A percentile compares a stretch with the other conserved stretches of the same genome.
phyloP scores from a whole-genome alignment of 2,329 filamentous ascomycete species.

The Xylariaceae sp. region DNA sequence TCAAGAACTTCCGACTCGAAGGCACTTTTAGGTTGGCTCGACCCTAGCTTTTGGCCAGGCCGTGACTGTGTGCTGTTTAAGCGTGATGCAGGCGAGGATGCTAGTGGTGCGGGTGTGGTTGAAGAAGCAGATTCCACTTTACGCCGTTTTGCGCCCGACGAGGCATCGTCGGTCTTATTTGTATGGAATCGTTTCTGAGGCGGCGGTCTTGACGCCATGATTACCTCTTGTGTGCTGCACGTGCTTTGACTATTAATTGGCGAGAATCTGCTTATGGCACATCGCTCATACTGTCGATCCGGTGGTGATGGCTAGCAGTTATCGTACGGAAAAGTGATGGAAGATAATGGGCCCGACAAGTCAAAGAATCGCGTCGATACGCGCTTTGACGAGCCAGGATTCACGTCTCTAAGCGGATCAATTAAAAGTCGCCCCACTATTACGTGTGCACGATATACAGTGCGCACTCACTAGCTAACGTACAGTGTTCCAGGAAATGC shows the following conservation, averaged over 20 bases:
- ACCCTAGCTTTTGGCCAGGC: slow-evolving; percentile 58
- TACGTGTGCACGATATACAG: background rate
- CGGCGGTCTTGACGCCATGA: slow-evolving; percentile 48
- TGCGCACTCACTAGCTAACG: background rate
- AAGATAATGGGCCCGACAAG: slow-evolving; percentile 21
- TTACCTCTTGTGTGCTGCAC: slow-evolving; percentile 8
- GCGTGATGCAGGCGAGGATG: slow-evolving; percentile 51
- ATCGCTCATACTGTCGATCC: background rate
- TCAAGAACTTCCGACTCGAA: slow-evolving; percentile 94
- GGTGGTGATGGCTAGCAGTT: background rate
- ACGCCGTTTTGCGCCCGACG: slow-evolving; percentile 67
- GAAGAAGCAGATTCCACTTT: slow-evolving; percentile 55
- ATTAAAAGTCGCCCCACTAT: slow-evolving; percentile 5
- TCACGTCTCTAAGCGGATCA: slow-evolving; percentile 20
- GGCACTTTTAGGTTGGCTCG: slow-evolving; percentile 77
- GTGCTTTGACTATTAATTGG: background rate
- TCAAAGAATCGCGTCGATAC: slow-evolving; percentile 25
- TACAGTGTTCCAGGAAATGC: background rate
- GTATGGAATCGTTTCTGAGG: slow-evolving; percentile 70
- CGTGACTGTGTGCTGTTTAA: slow-evolving; percentile 60
- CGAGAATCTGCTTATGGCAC: background rate
- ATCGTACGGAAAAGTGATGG: background rate
- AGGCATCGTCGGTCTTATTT: slow-evolving; percentile 61
- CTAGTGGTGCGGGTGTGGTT: slow-evolving; percentile 32
- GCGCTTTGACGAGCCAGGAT: slow-evolving; percentile 18